A percentile compares a stretch with the other conserved stretches of the same genome.
Conservation (phyloP, 2,329 filamentous ascomycete species). For the Beauveria sp. region DNA sequence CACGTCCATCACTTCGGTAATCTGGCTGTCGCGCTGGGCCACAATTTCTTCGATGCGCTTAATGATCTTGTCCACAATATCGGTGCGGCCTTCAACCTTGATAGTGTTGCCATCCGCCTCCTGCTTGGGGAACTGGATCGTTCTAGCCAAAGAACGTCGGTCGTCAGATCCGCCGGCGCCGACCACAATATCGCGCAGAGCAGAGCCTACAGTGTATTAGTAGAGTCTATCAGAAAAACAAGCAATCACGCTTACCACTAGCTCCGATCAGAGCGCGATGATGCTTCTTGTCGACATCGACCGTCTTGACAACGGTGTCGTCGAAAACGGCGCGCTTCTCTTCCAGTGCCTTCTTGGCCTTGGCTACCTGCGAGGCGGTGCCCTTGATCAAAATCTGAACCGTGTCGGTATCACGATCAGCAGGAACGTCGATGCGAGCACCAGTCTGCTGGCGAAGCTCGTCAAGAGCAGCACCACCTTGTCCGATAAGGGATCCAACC, state of each 20-base stretch:
- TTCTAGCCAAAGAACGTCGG: conserved; percentile 72
- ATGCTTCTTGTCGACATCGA: conserved; percentile 91
- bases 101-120: conserved; percentile 77
- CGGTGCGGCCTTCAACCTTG: conserved; percentile 76
- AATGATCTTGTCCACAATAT: conserved; percentile 83
- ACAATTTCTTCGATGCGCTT: conserved; percentile 76
- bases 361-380: conserved; percentile 81
- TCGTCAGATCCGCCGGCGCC: conserved; percentile 87
- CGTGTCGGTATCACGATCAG: conserved; percentile 63
- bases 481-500: conserved; percentile 87
- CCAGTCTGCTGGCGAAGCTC: conserved; percentile 77
- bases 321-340: conserved; percentile 84
- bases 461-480: conserved; percentile 85
- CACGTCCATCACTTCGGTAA: conserved; percentile 71
- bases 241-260: conserved; percentile 56
- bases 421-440: conserved; percentile 86
- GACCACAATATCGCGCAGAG: conserved; percentile 77
- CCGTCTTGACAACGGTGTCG: conserved; percentile 73
- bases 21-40: conserved; percentile 73
- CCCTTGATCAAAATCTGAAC: conserved; percentile 91
- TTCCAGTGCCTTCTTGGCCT: conserved; percentile 83
- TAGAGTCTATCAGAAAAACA: conserved; percentile 7
- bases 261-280: conserved; percentile 85
- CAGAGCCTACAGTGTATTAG: conserved; percentile 58
- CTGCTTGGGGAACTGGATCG: conserved; percentile 89